Evolutionary conservation across 2,329 filamentous ascomycete species (phyloP), one percentile per base, ranked within the genome.

Genomic region (Aspergillus spinulosporus): DNA sequence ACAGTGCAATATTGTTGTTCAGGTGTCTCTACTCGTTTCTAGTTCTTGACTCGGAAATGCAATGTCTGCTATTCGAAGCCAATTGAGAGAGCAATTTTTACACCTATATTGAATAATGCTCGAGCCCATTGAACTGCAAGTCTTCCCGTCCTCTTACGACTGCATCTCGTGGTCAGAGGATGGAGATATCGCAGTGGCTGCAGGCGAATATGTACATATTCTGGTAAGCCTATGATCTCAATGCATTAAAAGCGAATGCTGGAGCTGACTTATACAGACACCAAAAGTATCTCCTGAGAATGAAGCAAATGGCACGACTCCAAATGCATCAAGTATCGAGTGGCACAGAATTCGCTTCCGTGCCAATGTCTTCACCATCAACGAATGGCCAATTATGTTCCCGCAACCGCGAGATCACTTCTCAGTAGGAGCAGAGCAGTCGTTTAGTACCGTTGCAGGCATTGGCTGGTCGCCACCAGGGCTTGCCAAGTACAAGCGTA

Each of bases 131-230:
- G 66, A 73, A 52, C 64, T 78, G 5, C 69, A 71, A 26, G 73
- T 79, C 52, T 82, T 78, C 71, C 82, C 83, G 2, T 79, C 79
- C 2, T 79, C 77, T 57, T 68, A 75, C 28, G 72, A 82, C 62
- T 82, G 80, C 48, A 68, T 86, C n/a, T 74, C 78, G 50, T 87
- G 84, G 83, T 86, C 83, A 5, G 68, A 75, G 39, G 82, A 86
- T 62, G 81, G 82, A 46, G 79, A 82, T 48, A 75, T 87, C 44
- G 84, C 83, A 5, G 69, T 86, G 45, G 81, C 81, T 11, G 79
- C 78, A 8, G 80, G 82, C 50, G 83, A 86, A 63, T 72, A 76
- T 59, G 76, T 85, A 15, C 76, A 83, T 42, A 72, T 86, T 39
- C 65, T 85, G 60, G 74, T 82, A 34, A 58, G 68, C 65, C 9